Evolutionary conservation across 768 basidiomycete genomes (phyloP).

Genomic region (Cyclocybe aegerita): DNA sequence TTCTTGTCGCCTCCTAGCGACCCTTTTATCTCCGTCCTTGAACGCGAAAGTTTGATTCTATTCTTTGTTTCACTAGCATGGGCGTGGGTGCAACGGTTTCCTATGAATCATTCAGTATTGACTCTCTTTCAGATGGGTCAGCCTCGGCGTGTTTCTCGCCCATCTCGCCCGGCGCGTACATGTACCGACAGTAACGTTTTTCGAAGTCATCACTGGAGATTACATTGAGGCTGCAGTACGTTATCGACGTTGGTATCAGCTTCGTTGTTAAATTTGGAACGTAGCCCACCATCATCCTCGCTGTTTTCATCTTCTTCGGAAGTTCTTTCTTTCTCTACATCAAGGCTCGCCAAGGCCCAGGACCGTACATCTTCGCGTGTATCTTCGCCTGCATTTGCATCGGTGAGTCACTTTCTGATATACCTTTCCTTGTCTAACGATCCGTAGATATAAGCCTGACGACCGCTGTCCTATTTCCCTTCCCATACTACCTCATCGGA

Average conservation of each 20-base stretch:
- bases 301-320: constrained; percentile 64
- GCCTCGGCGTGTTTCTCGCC: constrained; percentile 64
- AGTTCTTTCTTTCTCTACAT: constrained; percentile 56
- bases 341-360: constrained; percentile 59
- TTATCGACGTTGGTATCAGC: background rate
- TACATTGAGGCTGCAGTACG: constrained; percentile 54
- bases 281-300: constrained; percentile 59
- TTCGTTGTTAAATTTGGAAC: no score
- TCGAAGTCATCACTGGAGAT: constrained; percentile 44
- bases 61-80: constrained; percentile 48
- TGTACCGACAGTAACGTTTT: constrained; percentile 34
- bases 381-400: constrained; percentile 62
- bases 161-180: constrained; percentile 49
- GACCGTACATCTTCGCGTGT: constrained; percentile 57
- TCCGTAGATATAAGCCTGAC: constrained; percentile 57
- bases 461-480: constrained; percentile 62
- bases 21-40: constrained; percentile 66
- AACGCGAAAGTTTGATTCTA: constrained; percentile 60
- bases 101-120: background rate
- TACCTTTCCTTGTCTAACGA: background rate
- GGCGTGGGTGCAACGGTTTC: constrained; percentile 48
- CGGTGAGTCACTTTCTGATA: constrained; percentile 33
- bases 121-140: constrained; percentile 52
- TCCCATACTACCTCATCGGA: constrained; percentile 61
- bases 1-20: constrained; percentile 69